Evolutionary conservation across 306 rosid genomes (phyloP).

Genomic region (Dalbergia oliveri): DNA sequence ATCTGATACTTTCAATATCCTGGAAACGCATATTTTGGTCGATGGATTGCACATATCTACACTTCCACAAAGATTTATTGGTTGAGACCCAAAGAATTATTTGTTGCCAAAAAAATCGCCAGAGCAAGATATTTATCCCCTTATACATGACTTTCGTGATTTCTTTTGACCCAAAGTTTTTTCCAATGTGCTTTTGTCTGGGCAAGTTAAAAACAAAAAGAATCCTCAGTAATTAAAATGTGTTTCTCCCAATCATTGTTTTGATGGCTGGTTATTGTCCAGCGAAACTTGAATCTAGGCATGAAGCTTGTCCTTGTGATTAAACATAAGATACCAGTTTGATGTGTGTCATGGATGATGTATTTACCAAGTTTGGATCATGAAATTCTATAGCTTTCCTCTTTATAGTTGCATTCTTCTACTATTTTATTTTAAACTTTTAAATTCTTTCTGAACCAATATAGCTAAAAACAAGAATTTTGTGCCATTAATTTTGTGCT

Average conservation of each 20-base stretch:
- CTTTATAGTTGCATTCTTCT: background rate
- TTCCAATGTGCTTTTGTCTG: conserved; percentile 21
- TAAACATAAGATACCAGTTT: conserved; percentile 10
- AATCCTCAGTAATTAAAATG: background rate
- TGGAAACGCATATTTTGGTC: too few relatives aligned
- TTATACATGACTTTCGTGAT: conserved; percentile 26
- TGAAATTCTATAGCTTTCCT: conserved; percentile 23
- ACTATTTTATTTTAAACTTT: conserved; percentile 25
- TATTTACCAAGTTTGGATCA: conserved; percentile 32
- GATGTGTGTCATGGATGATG: conserved; percentile 28
- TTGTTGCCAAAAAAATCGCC: too few relatives aligned
- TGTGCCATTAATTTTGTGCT: conserved; percentile 65
- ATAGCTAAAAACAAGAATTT: conserved; percentile 97
- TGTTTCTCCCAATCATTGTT: conserved; percentile 3
- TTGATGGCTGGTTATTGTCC: background rate
- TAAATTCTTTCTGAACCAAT: conserved; percentile 57
- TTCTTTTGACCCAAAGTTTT: conserved; percentile 17
- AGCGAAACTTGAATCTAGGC: background rate
- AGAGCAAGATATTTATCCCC: too few relatives aligned
- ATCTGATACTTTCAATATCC: too few relatives aligned
- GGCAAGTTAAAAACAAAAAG: conserved; percentile 1
- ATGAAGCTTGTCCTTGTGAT: background rate
- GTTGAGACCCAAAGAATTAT: too few relatives aligned
- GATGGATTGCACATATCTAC: too few relatives aligned
- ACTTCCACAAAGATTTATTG: too few relatives aligned